Percentiles rank a stretch among this genome's conserved stretches.
These are phyloP conservation scores for Venustampulla echinocandica DNA, from an alignment of 495 filamentous ascomycete genomes.

Conservation along the genomic window DNA sequence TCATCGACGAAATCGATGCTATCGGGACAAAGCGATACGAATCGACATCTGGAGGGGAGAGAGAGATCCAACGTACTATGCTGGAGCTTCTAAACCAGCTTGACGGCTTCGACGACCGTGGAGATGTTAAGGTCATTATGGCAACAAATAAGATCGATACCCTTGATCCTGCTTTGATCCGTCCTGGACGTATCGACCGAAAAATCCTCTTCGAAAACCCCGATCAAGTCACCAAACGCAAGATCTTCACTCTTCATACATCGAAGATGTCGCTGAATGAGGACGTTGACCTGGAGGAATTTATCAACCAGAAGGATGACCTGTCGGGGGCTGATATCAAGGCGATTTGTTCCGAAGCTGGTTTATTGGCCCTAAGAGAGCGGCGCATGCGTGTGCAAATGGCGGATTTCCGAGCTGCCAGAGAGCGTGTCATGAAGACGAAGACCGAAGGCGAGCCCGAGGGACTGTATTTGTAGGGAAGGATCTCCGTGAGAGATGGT, in stretches of 20 bases:
- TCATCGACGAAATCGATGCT: slow-evolving; percentile 99
- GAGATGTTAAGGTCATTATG: slow-evolving; percentile 99
- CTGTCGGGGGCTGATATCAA: slow-evolving; percentile 97
- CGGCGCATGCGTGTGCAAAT: slow-evolving; percentile 97
- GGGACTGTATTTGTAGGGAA: slow-evolving; percentile 85
- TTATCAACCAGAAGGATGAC: slow-evolving; percentile 97
- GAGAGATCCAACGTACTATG: slow-evolving; percentile 98
- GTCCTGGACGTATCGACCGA: slow-evolving; percentile 94
- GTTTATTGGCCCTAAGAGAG: slow-evolving; percentile 89
- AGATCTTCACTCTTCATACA: slow-evolving; percentile 99
- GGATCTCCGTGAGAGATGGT: background rate
- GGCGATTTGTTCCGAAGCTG: slow-evolving; percentile 96
- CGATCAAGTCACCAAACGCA: slow-evolving; percentile 98
- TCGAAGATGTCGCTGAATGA: slow-evolving; percentile 95
- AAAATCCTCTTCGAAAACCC: slow-evolving; percentile 99
- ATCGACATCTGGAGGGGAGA: slow-evolving; percentile 90
- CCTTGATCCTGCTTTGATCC: slow-evolving; percentile 90
- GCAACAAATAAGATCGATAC: slow-evolving; percentile 99
- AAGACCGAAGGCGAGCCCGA: slow-evolving; percentile 98
- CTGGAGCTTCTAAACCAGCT: slow-evolving; percentile 96
- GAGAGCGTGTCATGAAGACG: slow-evolving; percentile 94
- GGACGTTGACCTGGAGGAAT: slow-evolving; percentile 96
- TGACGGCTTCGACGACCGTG: slow-evolving; percentile 97
- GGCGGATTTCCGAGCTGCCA: slow-evolving; percentile 89
- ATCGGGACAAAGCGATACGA: slow-evolving; percentile 99